Evolutionary conservation across 306 rosid genomes (phyloP), one percentile per base, ranked within the genome.

Genomic region (Dryas drummondii): DNA sequence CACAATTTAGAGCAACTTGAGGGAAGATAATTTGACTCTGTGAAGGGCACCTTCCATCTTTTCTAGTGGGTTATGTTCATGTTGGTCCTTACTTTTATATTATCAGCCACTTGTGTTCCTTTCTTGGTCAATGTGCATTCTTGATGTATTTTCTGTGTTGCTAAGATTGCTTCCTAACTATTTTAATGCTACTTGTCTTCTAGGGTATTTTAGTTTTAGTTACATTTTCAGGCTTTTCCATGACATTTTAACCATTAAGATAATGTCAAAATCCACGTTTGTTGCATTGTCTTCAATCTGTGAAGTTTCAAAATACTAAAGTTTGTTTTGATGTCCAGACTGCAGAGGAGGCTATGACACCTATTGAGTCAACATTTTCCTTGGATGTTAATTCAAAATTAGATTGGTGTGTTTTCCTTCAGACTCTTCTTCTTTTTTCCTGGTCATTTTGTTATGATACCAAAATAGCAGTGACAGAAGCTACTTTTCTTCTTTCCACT

Each of bases 321-420:
- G 50, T 63, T 81, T 54, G 51, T 46, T 70, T 56, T 9, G 71
- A 55, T 80, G 74, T 68, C 42, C 94, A 91, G 97, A 91, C 98
- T 54, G 93, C 89, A 11, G 76, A 80, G 87, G 89, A 79, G 80
- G 87, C 85, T 71, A 86, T 86, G 89, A 86, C 89, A 64, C 89
- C 89, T 44, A 86, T 86, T 65, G 89, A 86, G 78, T 86, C 89
- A 74, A 83, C 89, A 59, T 86, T 86, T 83, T 86, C 89, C 53
- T 72, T 86, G 76, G 89, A 86, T 56, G 89, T 86, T 47, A 78
- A 78, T 74, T 86, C 89, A 40, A 86, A 78, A 72, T 83, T 86
- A 52, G 87, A 81, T 84, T 86, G 89, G 89, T 86, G 42, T 75
- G 84, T 68, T 66, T 60, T 11, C 7, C 47, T 19, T 75, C 6